A percentile compares a stretch with the other conserved stretches of the same genome.
These are phyloP conservation scores for Blastomyces parvus DNA, from an alignment of 2,329 filamentous ascomycete genomes.

Conservation along the genomic window DNA sequence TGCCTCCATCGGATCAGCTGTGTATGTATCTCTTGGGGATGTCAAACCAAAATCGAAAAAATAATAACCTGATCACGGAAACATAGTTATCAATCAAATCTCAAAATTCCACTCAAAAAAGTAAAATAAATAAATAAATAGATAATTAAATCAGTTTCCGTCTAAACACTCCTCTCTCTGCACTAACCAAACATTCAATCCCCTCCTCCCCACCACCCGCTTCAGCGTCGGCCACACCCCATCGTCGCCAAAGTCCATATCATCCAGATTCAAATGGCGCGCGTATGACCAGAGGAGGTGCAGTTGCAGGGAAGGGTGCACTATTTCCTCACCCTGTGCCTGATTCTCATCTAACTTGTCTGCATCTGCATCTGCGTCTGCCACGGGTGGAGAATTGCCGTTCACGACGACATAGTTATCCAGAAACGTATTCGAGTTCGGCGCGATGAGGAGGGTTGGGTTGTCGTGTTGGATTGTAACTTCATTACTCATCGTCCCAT, in stretches of 20 bases:
- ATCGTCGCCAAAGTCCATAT: slow-evolving; percentile 43
- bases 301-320: slow-evolving; percentile 19
- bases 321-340: background rate
- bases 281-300: slow-evolving; percentile 36
- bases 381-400: background rate
- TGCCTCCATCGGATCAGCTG: background rate
- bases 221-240: slow-evolving; percentile 38
- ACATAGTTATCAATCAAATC: background rate
- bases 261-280: slow-evolving; percentile 43
- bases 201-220: slow-evolving; percentile 40
- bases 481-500: background rate
- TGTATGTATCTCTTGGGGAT: background rate
- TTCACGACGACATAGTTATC: slow-evolving; percentile 27
- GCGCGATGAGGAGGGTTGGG: slow-evolving; percentile 37
- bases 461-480: slow-evolving; percentile 13
- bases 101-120: background rate
- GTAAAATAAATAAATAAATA: background rate
- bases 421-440: slow-evolving; percentile 36
- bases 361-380: background rate
- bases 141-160: slow-evolving; percentile 10
- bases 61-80: background rate
- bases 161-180: slow-evolving; percentile 11
- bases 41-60: background rate
- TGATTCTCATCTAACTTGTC: slow-evolving; percentile 1
- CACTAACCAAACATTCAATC: slow-evolving; percentile 42